Percentiles rank a stretch among this genome's conserved stretches.
Evolutionary conservation across 768 basidiomycete species (phyloP).

Genomic region (Filobasidium floriforme): DNA sequence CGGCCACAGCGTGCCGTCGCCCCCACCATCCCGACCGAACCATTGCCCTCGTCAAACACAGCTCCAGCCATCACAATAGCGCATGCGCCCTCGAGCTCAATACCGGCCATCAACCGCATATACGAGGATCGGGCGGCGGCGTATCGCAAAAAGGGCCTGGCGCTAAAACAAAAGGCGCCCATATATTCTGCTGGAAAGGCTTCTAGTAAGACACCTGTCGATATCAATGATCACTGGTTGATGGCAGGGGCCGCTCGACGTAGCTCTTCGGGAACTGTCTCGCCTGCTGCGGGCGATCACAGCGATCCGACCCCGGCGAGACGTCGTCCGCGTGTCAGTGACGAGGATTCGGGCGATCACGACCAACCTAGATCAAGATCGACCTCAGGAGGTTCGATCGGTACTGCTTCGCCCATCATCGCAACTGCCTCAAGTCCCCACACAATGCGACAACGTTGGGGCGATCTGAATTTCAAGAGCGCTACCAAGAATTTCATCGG

Average conservation of each 20-base stretch:
- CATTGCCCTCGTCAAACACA: neutral
- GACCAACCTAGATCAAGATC: conserved; percentile 1
- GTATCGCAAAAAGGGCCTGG: conserved; percentile 38
- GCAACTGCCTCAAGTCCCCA: neutral
- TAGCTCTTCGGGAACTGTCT: no score
- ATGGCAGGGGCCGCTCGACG: conserved; percentile 14
- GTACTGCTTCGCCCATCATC: neutral
- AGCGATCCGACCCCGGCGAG: no score
- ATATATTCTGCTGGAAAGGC: conserved; percentile 21
- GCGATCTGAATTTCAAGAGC: conserved; percentile 5
- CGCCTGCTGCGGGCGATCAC: no score
- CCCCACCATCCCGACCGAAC: neutral
- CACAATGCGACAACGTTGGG: conserved; percentile 1
- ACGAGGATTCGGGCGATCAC: neutral
- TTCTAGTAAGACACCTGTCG: conserved; percentile 16
- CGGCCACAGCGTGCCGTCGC: neutral
- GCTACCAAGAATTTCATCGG: conserved; percentile 5
- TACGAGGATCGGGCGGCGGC: conserved; percentile 42
- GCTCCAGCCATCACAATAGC: no score
- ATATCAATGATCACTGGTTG: conserved; percentile 22
- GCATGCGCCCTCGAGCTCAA: conserved; percentile 29
- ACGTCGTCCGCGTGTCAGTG: neutral
- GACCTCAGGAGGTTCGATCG: neutral
- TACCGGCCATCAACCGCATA: conserved; percentile 42
- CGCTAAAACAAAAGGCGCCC: conserved; percentile 30